A percentile compares a stretch with the other conserved stretches of the same genome.
These are phyloP conservation scores for Pascua sp. DNA, from an alignment of 1,284 basidiomycete genomes.

Conservation along the genomic window DNA sequence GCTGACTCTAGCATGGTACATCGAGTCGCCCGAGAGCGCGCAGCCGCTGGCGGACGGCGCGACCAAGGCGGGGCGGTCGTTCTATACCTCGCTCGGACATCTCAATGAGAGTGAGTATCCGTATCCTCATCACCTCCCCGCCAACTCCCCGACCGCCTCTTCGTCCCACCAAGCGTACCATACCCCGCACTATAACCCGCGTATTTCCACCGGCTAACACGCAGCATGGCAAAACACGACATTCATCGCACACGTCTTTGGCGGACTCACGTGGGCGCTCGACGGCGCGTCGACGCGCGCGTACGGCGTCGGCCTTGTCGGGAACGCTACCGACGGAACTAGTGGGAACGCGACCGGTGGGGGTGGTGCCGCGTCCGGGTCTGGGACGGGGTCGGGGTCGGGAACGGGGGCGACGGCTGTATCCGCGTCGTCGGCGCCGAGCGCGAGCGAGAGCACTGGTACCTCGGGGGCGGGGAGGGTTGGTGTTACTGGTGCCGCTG, in stretches of 20 bases:
- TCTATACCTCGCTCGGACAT: slow-evolving; percentile 76
- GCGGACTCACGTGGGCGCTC: slow-evolving; percentile 67
- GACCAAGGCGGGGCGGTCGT: slow-evolving; percentile 63
- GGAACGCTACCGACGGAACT: slow-evolving; percentile 17
- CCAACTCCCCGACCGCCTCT: neutral
- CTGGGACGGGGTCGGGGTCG: neutral
- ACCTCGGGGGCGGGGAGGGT: no score
- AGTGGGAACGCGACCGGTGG: neutral
- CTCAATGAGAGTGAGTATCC: slow-evolving; percentile 58
- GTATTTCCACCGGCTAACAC: neutral
- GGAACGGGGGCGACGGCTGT: neutral
- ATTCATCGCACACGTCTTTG: slow-evolving; percentile 66
- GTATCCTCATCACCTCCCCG: no score
- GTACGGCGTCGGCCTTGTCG: slow-evolving; percentile 42
- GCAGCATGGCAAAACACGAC: slow-evolving; percentile 55
- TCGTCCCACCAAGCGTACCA: neutral
- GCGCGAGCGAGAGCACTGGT: no score
- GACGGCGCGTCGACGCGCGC: slow-evolving; percentile 52
- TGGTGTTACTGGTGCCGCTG: no score
- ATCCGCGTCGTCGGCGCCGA: neutral
- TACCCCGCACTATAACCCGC: no score
- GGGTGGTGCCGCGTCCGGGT: neutral
- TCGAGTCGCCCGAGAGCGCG: slow-evolving; percentile 62
- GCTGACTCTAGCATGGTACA: slow-evolving; percentile 59
- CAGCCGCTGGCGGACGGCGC: slow-evolving; percentile 43